Conservation (phyloP, 768 basidiomycete species). For the Termitomyces sp. region DNA sequence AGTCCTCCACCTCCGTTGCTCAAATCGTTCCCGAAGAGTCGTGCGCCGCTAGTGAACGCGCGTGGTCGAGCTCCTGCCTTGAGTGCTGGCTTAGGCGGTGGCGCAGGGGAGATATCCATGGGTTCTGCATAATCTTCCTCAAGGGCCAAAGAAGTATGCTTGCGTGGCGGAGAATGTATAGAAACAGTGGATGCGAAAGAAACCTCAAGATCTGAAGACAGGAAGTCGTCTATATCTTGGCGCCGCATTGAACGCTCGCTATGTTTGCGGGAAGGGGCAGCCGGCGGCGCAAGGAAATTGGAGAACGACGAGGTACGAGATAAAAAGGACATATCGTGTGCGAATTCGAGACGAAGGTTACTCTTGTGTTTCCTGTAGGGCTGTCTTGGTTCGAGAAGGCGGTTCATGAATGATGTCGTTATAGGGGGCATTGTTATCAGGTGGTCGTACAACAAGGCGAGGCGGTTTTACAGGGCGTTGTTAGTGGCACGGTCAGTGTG, state of each 20-base stretch:
- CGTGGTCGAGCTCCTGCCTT: slow-evolving; percentile 47
- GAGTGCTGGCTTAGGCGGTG: slow-evolving; percentile 24
- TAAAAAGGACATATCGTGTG: slow-evolving; percentile 53
- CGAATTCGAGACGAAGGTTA: slow-evolving; percentile 25
- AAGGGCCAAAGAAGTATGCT: slow-evolving; percentile 39
- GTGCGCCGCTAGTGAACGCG: slow-evolving; percentile 60
- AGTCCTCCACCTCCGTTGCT: slow-evolving; percentile 44
- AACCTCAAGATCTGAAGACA: slow-evolving; percentile 74
- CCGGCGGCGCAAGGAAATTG: slow-evolving; percentile 43
- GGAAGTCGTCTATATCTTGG: slow-evolving; percentile 62
- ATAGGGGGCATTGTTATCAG: slow-evolving; percentile 8
- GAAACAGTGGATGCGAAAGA: slow-evolving; percentile 86
- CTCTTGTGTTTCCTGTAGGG: slow-evolving; percentile 46
- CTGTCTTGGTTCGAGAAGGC: slow-evolving; percentile 34
- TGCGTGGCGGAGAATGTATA: slow-evolving; percentile 64
- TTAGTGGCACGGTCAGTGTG: slow-evolving; percentile 7
- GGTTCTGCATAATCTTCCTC: slow-evolving; percentile 53
- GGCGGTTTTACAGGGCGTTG: slow-evolving; percentile 11
- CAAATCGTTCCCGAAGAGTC: slow-evolving; percentile 72
- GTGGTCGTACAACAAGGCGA: slow-evolving; percentile 7
- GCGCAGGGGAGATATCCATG: slow-evolving; percentile 84
- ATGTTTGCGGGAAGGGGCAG: slow-evolving; percentile 46
- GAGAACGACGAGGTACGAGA: slow-evolving; percentile 30
- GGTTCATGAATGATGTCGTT: slow-evolving; percentile 36
- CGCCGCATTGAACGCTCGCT: slow-evolving; percentile 38